Conservation (phyloP, 2,329 filamentous ascomycete species). For the Xylaria sp. region DNA sequence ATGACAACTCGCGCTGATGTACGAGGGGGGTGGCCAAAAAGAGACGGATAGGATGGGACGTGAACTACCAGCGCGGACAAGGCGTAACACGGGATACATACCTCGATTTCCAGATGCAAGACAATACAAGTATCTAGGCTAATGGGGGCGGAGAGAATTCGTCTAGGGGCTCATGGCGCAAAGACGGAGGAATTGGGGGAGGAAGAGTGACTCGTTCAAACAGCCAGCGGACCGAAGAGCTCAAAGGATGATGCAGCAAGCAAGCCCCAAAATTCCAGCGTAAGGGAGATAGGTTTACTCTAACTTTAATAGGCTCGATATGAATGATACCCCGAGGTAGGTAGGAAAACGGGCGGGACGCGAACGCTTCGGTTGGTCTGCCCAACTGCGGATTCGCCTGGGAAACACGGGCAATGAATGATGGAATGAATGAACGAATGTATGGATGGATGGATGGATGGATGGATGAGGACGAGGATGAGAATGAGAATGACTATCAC, state of each 20-base stretch:
- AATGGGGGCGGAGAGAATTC: slow-evolving; percentile 17
- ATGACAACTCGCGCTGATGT: slow-evolving; percentile 16
- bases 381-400: neutral
- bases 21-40: slow-evolving; percentile 18
- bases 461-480: slow-evolving; percentile 1
- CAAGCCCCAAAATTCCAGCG: neutral
- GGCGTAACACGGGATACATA: slow-evolving; percentile 23
- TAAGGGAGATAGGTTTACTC: slow-evolving; percentile 7
- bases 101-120: slow-evolving; percentile 8
- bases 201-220: slow-evolving; percentile 3
- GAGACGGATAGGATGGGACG: slow-evolving; percentile 29
- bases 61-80: slow-evolving; percentile 27
- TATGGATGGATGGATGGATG: too few relatives aligned
- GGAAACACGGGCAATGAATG: too few relatives aligned
- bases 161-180: slow-evolving; percentile 36
- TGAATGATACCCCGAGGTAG: neutral
- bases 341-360: neutral
- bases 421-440: slow-evolving; percentile 2
- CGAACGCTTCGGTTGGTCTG: neutral
- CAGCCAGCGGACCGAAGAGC: neutral
- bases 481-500: neutral
- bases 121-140: slow-evolving; percentile 14
- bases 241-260: neutral
- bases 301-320: neutral
- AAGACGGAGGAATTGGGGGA: slow-evolving; percentile 10